Conservation (phyloP, 2,329 filamentous ascomycete species). For the Rutstroemia sp. region DNA sequence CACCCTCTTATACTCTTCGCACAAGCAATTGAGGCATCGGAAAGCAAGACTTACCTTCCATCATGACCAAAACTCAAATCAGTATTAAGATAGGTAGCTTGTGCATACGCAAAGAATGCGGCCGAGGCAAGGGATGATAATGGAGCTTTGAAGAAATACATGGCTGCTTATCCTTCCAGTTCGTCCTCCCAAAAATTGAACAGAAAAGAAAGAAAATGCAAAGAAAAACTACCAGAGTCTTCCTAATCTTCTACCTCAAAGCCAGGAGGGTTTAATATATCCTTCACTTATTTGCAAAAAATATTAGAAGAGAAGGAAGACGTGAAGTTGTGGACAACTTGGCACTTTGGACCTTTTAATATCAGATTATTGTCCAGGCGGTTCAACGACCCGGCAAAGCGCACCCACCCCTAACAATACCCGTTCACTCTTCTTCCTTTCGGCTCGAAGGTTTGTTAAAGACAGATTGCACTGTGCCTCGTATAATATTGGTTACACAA, state of each 20-base stretch:
- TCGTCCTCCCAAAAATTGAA: background rate
- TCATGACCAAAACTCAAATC: slow-evolving; percentile 39
- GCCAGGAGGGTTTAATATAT: background rate
- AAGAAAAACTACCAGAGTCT: slow-evolving; percentile 7
- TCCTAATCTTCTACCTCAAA: background rate
- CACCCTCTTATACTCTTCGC: background rate
- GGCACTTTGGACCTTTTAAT: background rate
- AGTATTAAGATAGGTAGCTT: slow-evolving; percentile 27
- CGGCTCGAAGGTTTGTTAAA: slow-evolving; percentile 13
- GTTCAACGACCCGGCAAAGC: no score
- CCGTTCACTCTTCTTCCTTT: background rate
- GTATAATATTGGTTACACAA: slow-evolving; percentile 33
- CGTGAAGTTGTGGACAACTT: background rate
- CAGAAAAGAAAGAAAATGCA: background rate
- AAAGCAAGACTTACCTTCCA: slow-evolving; percentile 22
- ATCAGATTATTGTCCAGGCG: no score
- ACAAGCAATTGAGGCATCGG: background rate
- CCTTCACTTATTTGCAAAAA: background rate
- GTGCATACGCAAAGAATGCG: slow-evolving; percentile 23
- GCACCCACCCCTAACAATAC: no score
- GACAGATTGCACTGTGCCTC: slow-evolving; percentile 26
- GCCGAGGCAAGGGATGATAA: slow-evolving; percentile 22
- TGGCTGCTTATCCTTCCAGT: background rate
- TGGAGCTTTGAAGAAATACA: slow-evolving; percentile 11
- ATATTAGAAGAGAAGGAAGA: background rate